Conservation (phyloP, 805 yeast genomes). For the Schwanniomyces sp. region DNA sequence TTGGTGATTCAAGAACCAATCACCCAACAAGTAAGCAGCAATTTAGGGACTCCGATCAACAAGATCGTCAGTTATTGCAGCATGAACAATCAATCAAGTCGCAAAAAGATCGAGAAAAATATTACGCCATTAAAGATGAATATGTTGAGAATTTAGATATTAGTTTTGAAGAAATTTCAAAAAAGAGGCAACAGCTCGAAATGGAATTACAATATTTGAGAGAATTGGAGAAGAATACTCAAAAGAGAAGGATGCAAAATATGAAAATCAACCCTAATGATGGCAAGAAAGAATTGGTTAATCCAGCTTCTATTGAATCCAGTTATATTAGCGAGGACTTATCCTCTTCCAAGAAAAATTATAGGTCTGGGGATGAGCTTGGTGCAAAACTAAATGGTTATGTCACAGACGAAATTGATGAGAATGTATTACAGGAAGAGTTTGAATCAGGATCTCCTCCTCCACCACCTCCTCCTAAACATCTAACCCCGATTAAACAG, state of each 20-base stretch:
- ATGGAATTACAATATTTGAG: slow-evolving; percentile 34
- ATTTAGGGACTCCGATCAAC: neutral
- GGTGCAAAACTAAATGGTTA: slow-evolving; percentile 28
- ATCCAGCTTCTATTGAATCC: slow-evolving; percentile 22
- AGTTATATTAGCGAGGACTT: slow-evolving; percentile 35
- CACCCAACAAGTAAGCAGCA: neutral
- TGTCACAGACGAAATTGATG: slow-evolving; percentile 19
- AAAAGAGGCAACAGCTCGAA: slow-evolving; percentile 39
- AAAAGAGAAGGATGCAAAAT: slow-evolving; percentile 1
- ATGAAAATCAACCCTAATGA: neutral
- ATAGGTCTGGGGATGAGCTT: slow-evolving; percentile 33
- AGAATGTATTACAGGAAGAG: slow-evolving; percentile 12
- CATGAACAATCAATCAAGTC: neutral
- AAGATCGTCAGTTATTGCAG: neutral
- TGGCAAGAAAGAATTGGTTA: slow-evolving; percentile 1
- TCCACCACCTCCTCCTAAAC: slow-evolving; percentile 40
- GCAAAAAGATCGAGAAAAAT: neutral
- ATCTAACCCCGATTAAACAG: slow-evolving; percentile 12
- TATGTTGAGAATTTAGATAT: slow-evolving; percentile 7
- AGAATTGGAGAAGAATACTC: slow-evolving; percentile 23
- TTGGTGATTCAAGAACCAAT: neutral
- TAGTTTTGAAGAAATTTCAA: slow-evolving; percentile 29
- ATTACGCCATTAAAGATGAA: neutral
- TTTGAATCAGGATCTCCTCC: slow-evolving; percentile 13
- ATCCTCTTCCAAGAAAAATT: slow-evolving; percentile 30